phyloP scores from a whole-genome alignment of 495 filamentous ascomycete genomes.

The Talaromyces liani region DNA sequence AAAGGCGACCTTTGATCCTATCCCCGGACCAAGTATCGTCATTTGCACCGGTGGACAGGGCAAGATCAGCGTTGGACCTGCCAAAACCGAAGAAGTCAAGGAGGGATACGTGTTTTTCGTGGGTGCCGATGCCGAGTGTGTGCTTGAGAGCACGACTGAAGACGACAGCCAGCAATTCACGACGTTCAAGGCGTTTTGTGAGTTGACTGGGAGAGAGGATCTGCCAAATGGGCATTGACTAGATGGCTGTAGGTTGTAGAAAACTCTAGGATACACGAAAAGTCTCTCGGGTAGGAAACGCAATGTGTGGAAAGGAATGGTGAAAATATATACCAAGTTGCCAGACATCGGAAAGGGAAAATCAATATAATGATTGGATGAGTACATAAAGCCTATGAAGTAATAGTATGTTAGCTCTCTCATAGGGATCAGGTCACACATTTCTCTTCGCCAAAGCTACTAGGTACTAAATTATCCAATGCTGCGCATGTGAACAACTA shows the following conservation, averaged over 20 bases:
- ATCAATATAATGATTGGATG: neutral
- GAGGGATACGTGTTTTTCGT: slow-evolving; percentile 88
- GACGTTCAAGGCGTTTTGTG: slow-evolving; percentile 94
- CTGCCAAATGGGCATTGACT: slow-evolving; percentile 31
- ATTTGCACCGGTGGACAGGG: slow-evolving; percentile 83
- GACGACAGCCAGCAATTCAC: slow-evolving; percentile 57
- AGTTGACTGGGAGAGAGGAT: slow-evolving; percentile 55
- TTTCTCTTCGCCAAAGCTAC: too few species aligned
- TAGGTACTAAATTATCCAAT: too few species aligned
- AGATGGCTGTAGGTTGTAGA: neutral
- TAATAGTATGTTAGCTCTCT: too few species aligned
- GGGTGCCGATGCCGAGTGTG: slow-evolving; percentile 78
- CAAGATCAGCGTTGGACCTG: slow-evolving; percentile 72
- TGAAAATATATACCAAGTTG: neutral
- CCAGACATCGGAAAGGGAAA: neutral
- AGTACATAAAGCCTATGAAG: too few species aligned
- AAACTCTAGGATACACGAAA: neutral
- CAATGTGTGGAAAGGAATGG: neutral
- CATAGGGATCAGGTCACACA: too few species aligned
- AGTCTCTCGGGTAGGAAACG: neutral
- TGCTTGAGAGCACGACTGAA: slow-evolving; percentile 58
- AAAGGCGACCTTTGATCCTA: slow-evolving; percentile 76
- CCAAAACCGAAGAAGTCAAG: slow-evolving; percentile 61
- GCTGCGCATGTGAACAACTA: too few species aligned
- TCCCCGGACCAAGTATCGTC: slow-evolving; percentile 86